Conservation (phyloP, 768 basidiomycete genomes). For the Tricholoma sp. region DNA sequence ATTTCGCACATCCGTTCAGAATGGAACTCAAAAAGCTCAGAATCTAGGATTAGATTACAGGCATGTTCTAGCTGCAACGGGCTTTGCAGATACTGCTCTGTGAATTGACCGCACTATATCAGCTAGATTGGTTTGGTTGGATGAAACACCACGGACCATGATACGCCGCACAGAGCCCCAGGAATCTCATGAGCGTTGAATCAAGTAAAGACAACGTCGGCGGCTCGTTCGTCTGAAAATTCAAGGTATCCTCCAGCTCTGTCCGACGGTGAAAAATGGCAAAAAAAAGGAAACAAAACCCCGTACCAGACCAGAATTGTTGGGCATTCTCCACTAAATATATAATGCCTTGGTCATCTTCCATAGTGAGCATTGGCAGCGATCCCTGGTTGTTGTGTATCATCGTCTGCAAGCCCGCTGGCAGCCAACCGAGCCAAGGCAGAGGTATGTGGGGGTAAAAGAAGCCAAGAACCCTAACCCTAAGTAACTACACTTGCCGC, state of each 20-base stretch:
- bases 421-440: no score
- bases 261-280: constrained; percentile 5
- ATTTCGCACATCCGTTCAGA: constrained; percentile 89
- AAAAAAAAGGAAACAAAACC: background rate
- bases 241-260: constrained; percentile 88
- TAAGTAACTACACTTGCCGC: background rate
- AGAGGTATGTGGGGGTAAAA: background rate
- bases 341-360: constrained; percentile 72
- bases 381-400: constrained; percentile 20
- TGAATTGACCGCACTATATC: constrained; percentile 3
- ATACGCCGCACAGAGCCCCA: constrained; percentile 77
- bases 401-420: constrained; percentile 11
- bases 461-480: background rate
- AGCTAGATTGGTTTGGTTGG: background rate
- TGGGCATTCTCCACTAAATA: constrained; percentile 80
- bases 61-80: constrained; percentile 84
- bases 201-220: constrained; percentile 74
- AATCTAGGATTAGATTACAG: constrained; percentile 67
- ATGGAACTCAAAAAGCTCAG: constrained; percentile 87
- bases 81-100: constrained; percentile 80
- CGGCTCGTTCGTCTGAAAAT: constrained; percentile 54
- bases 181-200: constrained; percentile 67
- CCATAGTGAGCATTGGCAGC: constrained; percentile 35
- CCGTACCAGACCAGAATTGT: constrained; percentile 87
- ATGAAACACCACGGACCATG: constrained; percentile 55